A percentile compares a stretch with the other conserved stretches of the same genome.
Conservation (phyloP, 2,329 filamentous ascomycete species). For the Hymenotorrendiella dingleyae region DNA sequence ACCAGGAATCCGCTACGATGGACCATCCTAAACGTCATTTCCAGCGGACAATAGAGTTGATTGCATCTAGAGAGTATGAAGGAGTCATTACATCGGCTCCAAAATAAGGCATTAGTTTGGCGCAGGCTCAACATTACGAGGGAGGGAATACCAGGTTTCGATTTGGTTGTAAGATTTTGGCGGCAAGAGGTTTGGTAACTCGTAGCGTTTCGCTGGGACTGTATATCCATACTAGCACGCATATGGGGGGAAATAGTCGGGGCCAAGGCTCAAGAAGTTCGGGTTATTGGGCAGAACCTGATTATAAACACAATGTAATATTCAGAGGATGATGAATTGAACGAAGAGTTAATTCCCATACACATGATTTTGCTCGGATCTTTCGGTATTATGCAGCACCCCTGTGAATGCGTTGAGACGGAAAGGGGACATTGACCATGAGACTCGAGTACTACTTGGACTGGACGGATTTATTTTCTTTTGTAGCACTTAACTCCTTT, state of each 20-base stretch:
- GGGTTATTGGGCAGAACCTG: conserved; percentile 5
- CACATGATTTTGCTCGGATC: conserved; percentile 7
- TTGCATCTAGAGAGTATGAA: conserved; percentile 85
- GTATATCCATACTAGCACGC: conserved; percentile 7
- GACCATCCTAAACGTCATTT: conserved; percentile 93
- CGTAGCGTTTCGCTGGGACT: conserved; percentile 8
- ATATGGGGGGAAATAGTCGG: neutral
- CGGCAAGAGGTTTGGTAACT: conserved; percentile 9
- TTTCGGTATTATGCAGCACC: neutral
- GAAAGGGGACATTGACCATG: too few species aligned
- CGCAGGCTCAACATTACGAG: neutral
- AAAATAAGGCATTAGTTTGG: conserved; percentile 35
- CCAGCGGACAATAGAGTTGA: conserved; percentile 89
- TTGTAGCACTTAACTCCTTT: too few species aligned
- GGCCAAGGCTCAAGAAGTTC: neutral
- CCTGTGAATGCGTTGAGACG: too few species aligned
- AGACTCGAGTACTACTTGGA: too few species aligned
- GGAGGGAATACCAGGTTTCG: neutral
- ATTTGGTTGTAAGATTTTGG: conserved; percentile 23
- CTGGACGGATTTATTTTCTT: too few species aligned
- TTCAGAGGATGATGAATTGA: conserved; percentile 12
- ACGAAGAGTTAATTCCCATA: conserved; percentile 3
- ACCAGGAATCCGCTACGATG: conserved; percentile 72
- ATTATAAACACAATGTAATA: conserved; percentile 19
- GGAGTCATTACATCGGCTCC: conserved; percentile 59